Base-by-base conservation (phyloP, 2,329 filamentous ascomycete species). In the Fusarium sp. region DNA sequence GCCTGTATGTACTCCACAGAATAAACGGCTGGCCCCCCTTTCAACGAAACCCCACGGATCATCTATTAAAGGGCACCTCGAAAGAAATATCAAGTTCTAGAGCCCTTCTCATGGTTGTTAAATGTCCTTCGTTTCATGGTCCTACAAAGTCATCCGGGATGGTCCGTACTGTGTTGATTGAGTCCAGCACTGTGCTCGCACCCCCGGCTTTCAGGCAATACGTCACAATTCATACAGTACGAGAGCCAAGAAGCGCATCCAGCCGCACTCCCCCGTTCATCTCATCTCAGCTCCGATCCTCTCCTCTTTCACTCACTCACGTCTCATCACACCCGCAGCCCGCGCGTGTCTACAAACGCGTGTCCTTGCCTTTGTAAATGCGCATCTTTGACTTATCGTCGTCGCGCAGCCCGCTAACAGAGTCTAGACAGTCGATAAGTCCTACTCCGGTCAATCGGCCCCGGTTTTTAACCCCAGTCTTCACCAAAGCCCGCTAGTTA, bases 401-500 rank as follows among this genome's bases (percentile, higher is more conserved):
- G 22, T 52, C 71, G 61, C 64, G 24, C 22, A 14, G 42, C 52
- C 61, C 61, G 62, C 64, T 68, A 65, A 62, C 42, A 62, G 59
- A 42, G 60, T 42, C 60, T 22, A 20, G 35, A 27, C 62, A 67
- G 59, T 27, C 38, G 22, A 35, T 34, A 52, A 52, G 63, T 65
- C 52, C 38, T 50, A 35, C 50, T 63, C 60, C 34, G 54, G 45
- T 62, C 22, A 24, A 40, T n/a, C n/a, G 71, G 71, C 72, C 72
- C 72, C 71, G 58, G 68, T 74, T 74, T 74, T 74, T 40, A 64
- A 74, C 71, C 72, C 72, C 72, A 72, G 72, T 69, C 73, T 74
- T 74, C 62, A 34, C 40, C 40, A 63, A 50, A n/a, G 52, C 71
- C 68, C 22, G 42, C 22, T 47, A 47, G 70, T 61, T 69, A 61